Conservation (phyloP, 495 filamentous ascomycete genomes). For the Penicillium chermesinum region DNA sequence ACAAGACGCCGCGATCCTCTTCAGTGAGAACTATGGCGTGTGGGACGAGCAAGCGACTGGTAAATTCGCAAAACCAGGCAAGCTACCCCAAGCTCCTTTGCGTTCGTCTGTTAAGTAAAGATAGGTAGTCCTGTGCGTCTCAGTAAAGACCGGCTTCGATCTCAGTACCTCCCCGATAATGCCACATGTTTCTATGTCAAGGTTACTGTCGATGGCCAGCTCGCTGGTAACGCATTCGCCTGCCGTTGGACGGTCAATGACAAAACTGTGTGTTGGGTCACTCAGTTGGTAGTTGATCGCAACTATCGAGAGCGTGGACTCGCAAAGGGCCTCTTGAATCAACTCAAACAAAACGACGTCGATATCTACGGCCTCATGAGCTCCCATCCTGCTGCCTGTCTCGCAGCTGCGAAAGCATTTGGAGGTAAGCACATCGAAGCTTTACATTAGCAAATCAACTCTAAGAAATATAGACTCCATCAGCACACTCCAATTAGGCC, state of each 20-base stretch:
- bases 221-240: background rate
- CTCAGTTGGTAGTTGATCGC: background rate
- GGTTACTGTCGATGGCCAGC: background rate
- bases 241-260: background rate
- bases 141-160: background rate
- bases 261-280: background rate
- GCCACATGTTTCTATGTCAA: background rate
- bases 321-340: background rate
- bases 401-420: background rate
- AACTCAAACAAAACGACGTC: background rate
- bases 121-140: background rate
- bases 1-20: background rate
- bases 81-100: background rate
- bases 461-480: too few species aligned
- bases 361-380: slow-evolving; percentile 3
- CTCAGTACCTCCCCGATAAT: background rate
- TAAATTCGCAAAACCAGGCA: too few species aligned
- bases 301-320: background rate
- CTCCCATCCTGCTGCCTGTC: background rate
- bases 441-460: too few species aligned
- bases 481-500: background rate
- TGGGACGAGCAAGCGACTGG: background rate
- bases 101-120: background rate
- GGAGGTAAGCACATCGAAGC: background rate
- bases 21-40: background rate